Conservation (phyloP, 768 basidiomycete species). For the Exsudoporus frostii region DNA sequence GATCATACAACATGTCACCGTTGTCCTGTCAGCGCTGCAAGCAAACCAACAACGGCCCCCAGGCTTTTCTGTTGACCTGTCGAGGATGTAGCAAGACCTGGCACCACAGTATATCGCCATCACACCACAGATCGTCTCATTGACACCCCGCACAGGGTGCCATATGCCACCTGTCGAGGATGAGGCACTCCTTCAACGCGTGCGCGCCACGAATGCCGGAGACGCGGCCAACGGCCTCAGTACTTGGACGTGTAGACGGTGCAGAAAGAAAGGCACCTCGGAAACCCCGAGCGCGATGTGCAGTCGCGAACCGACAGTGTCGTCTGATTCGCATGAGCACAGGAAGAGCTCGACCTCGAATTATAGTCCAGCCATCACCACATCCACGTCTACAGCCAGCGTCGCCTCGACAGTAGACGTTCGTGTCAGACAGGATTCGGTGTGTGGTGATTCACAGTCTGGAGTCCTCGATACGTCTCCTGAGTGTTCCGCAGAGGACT, state of each 20-base stretch:
- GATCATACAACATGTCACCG: background rate
- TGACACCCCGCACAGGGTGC: conserved; percentile 23
- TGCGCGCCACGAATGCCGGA: conserved; percentile 24
- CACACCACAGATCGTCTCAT: background rate
- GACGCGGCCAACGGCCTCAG: conserved; percentile 23
- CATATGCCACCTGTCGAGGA: conserved; percentile 31
- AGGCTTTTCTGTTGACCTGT: conserved; percentile 35
- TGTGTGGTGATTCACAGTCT: conserved; percentile 1
- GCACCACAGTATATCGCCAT: conserved; percentile 30
- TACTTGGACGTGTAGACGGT: conserved; percentile 31
- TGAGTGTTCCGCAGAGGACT: conserved; percentile 7
- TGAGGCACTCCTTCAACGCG: conserved; percentile 20
- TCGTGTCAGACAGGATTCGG: conserved; percentile 6
- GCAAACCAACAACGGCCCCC: conserved; percentile 21
- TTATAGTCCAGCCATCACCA: background rate
- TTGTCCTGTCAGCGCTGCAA: conserved; percentile 26
- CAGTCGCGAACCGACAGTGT: conserved; percentile 7
- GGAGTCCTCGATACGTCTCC: background rate
- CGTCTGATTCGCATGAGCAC: conserved; percentile 3
- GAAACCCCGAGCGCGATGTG: background rate
- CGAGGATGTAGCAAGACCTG: conserved; percentile 31
- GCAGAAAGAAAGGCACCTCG: conserved; percentile 23
- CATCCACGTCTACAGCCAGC: background rate
- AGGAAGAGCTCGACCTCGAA: background rate
- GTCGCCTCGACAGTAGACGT: background rate